Conservation (phyloP, 495 filamentous ascomycete species). For the Lophium mytilinum region DNA sequence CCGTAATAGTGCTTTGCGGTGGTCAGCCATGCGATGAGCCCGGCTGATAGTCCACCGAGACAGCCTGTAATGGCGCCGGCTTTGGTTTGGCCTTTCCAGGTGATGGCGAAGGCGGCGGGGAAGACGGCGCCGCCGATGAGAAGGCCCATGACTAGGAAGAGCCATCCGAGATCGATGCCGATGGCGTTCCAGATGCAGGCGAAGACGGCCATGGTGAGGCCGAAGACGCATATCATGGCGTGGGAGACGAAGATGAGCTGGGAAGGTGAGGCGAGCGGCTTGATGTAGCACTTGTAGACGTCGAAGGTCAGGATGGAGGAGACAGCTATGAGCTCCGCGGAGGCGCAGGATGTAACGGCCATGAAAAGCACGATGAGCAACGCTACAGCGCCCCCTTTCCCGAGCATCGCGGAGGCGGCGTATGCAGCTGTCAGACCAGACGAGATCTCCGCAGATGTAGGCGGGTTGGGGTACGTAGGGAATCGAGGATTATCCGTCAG, state of each 20-base stretch:
- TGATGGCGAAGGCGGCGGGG: constrained; percentile 24
- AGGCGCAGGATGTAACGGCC: constrained; percentile 25
- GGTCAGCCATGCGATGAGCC: constrained; percentile 24
- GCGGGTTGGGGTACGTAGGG: constrained; percentile 26
- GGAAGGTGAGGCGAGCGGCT: constrained; percentile 17
- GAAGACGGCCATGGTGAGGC: constrained; percentile 38
- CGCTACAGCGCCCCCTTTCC: constrained; percentile 20
- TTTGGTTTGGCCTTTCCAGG: constrained; percentile 22
- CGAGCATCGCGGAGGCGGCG: constrained; percentile 16
- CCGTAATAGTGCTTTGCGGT: constrained; percentile 23
- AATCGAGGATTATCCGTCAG: constrained; percentile 26
- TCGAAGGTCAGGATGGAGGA: constrained; percentile 25
- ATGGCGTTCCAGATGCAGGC: constrained; percentile 31
- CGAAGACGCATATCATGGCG: constrained; percentile 27
- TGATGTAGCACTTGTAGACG: constrained; percentile 27
- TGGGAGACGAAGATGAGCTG: constrained; percentile 26
- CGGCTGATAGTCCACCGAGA: constrained; percentile 19
- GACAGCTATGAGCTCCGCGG: constrained; percentile 27
- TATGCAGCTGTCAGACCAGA: constrained; percentile 23
- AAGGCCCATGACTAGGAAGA: constrained; percentile 26
- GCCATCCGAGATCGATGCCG: constrained; percentile 26
- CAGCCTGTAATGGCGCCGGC: constrained; percentile 19
- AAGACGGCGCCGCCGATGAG: constrained; percentile 28
- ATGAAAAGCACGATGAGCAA: constrained; percentile 27
- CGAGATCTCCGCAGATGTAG: constrained; percentile 16